Conservation (phyloP, 495 filamentous ascomycete genomes). For the Trichocladium uniseriatum region DNA sequence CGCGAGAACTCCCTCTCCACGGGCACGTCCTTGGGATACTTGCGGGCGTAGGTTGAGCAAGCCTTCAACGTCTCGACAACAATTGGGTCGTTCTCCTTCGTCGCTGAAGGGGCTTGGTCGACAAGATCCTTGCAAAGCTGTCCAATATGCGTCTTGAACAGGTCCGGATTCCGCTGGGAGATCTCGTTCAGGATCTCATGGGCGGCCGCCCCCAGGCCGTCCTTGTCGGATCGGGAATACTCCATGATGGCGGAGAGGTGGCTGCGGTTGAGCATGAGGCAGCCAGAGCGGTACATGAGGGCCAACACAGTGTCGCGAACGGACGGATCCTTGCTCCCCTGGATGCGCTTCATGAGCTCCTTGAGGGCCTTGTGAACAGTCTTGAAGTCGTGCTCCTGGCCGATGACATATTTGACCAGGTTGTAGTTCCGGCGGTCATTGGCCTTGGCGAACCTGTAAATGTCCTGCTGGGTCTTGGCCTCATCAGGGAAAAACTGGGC, state of each 20-base stretch:
- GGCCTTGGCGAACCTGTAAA: slow-evolving; percentile 83
- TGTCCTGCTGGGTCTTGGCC: slow-evolving; percentile 53
- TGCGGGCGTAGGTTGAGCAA: slow-evolving; percentile 78
- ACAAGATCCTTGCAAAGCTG: slow-evolving; percentile 82
- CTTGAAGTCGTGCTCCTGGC: slow-evolving; percentile 81
- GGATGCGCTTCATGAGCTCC: slow-evolving; percentile 75
- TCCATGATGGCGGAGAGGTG: slow-evolving; percentile 86
- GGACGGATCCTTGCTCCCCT: slow-evolving; percentile 40
- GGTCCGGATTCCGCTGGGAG: slow-evolving; percentile 73
- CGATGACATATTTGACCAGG: slow-evolving; percentile 75
- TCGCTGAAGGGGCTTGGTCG: slow-evolving; percentile 62
- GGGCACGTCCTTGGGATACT: slow-evolving; percentile 75
- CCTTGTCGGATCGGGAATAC: slow-evolving; percentile 70
- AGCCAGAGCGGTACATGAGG: slow-evolving; percentile 73
- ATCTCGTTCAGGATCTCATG: slow-evolving; percentile 92
- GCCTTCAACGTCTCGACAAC: slow-evolving; percentile 87
- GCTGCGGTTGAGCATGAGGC: slow-evolving; percentile 85
- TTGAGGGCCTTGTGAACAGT: slow-evolving; percentile 82
- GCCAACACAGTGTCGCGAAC: slow-evolving; percentile 71
- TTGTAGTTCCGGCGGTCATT: slow-evolving; percentile 89
- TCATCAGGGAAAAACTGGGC: slow-evolving; percentile 67
- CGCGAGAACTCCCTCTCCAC: slow-evolving; percentile 76
- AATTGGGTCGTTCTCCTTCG: slow-evolving; percentile 52
- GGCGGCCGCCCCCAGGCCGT: slow-evolving; percentile 64
- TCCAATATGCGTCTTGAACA: slow-evolving; percentile 84